These are phyloP conservation scores for Coemansia sp. DNA, from an alignment of 192 early-diverging fungal genomes.

Conservation along the genomic window DNA sequence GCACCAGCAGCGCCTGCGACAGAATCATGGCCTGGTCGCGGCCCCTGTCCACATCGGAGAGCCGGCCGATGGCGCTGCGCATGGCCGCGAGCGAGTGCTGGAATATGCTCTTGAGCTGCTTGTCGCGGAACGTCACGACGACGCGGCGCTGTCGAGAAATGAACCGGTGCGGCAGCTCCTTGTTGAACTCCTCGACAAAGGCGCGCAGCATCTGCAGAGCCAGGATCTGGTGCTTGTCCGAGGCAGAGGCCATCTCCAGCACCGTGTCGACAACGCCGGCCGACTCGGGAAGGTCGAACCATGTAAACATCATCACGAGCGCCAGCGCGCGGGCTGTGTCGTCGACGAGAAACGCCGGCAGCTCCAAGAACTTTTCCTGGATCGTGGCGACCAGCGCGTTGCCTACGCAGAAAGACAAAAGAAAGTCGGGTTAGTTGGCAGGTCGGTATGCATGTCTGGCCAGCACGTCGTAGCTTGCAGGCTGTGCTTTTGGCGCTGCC, in stretches of 20 bases:
- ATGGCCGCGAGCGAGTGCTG: conserved; percentile 41
- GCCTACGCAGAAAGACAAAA: conserved; percentile 25
- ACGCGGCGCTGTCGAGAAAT: conserved; percentile 67
- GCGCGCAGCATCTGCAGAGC: conserved; percentile 65
- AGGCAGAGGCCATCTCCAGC: conserved; percentile 26
- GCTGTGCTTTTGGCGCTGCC: neutral
- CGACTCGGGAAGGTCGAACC: conserved; percentile 47
- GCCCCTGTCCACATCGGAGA: conserved; percentile 31
- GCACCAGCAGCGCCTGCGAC: conserved; percentile 58
- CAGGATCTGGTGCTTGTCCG: conserved; percentile 55
- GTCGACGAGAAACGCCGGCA: conserved; percentile 46
- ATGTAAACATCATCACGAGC: conserved; percentile 54
- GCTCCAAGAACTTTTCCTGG: conserved; percentile 24
- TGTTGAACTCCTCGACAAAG: conserved; percentile 76
- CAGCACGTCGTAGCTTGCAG: no score
- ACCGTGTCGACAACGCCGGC: conserved; percentile 35
- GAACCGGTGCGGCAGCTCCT: conserved; percentile 57
- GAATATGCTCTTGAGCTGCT: conserved; percentile 60
- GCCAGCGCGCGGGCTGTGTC: conserved; percentile 49
- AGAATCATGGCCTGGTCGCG: conserved; percentile 33
- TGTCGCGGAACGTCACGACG: conserved; percentile 59
- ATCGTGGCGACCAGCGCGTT: conserved; percentile 29
- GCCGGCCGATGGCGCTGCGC: conserved; percentile 17
- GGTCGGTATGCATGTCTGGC: no score
- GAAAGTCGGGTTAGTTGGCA: no score